Evolutionary conservation across 2,329 filamentous ascomycete species (phyloP), one percentile per base, ranked within the genome.

Genomic region (Sporothrix globosa): DNA sequence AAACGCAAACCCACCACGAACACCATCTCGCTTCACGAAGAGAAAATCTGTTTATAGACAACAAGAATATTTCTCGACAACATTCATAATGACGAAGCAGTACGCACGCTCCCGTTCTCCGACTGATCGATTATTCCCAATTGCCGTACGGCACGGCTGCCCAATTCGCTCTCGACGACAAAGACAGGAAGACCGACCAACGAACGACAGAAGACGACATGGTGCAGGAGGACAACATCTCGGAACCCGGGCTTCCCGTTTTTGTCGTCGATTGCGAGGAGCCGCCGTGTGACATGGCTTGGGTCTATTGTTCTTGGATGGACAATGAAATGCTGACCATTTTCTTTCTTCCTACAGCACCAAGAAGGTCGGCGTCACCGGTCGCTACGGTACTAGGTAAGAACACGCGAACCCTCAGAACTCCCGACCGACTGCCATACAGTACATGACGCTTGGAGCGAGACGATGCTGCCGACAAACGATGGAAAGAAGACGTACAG

Each of bases 331-430:
- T 70, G 69, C 73, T 74, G 70, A 74, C 70, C 39, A 67, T 71
- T 39, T 73, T 54, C 53, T 54, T 54, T 68, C 39, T 63, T 34
- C 27, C 41, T 46, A 46, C 58, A 75, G 93, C 87, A 96, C 93
- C 77, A 96, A 92, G 91, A 96, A 97, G 92, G 93, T 97, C 90
- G 93, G 93, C 84, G 94, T 97, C 84, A 97, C 95, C 87, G 92
- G 94, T 86, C 74, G 74, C 50, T 75, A 96, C 76, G 77, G 77
- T 78, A 76, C 70, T 71, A 73, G 74, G 74, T 75, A 68, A 75
- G 74, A 72, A 72, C 14, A 30, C 2, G 7, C 56, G 46, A 3
- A 39, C 44, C 19, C 44, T 34, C 39, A n/a, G 34, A 30, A 60
- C 13, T 17, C n/a, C 6, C n/a, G n/a, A 44, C 44, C 54, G 30